Evolutionary conservation across 805 yeast genomes (phyloP).

Genomic region (Candida pseudofarinosa): DNA sequence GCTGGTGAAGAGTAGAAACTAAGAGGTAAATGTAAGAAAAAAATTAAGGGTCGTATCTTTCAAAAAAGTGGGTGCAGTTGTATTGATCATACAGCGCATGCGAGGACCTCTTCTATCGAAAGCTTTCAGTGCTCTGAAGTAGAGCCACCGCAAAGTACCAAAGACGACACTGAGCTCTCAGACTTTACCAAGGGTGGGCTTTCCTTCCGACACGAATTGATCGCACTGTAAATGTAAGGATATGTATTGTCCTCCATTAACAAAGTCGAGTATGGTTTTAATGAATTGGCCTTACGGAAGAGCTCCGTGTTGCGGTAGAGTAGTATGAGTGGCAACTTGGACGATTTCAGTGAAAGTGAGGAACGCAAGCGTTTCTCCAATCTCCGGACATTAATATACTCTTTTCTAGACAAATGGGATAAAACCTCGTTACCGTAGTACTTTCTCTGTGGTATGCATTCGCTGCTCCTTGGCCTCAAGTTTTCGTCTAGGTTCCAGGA

Average conservation of each 20-base stretch:
- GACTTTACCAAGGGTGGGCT: conserved; percentile 1
- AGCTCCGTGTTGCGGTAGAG: neutral
- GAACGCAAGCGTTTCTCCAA: conserved; percentile 4
- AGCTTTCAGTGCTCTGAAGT: neutral
- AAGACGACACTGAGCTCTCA: conserved; percentile 9
- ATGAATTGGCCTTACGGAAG: neutral
- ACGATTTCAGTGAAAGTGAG: conserved; percentile 3
- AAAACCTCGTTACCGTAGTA: conserved; percentile 9
- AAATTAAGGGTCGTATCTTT: too few relatives aligned
- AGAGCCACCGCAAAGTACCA: conserved; percentile 17
- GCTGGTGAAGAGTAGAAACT: too few relatives aligned
- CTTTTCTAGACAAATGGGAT: conserved; percentile 3
- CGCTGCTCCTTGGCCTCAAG: conserved; percentile 1
- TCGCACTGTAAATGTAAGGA: neutral
- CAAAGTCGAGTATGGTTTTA: neutral
- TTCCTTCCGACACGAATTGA: conserved; percentile 1
- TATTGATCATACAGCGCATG: too few relatives aligned
- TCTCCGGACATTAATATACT: conserved; percentile 5
- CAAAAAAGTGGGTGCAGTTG: too few relatives aligned
- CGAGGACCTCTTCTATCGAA: too few relatives aligned
- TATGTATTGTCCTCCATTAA: conserved; percentile 1
- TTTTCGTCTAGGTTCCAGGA: conserved; percentile 33
- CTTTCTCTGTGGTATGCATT: neutral
- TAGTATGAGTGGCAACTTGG: conserved; percentile 3
- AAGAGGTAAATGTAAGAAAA: too few relatives aligned